These are phyloP conservation scores for Porogramme epimiltina DNA, from an alignment of 1,284 basidiomycete genomes.

Conservation along the genomic window DNA sequence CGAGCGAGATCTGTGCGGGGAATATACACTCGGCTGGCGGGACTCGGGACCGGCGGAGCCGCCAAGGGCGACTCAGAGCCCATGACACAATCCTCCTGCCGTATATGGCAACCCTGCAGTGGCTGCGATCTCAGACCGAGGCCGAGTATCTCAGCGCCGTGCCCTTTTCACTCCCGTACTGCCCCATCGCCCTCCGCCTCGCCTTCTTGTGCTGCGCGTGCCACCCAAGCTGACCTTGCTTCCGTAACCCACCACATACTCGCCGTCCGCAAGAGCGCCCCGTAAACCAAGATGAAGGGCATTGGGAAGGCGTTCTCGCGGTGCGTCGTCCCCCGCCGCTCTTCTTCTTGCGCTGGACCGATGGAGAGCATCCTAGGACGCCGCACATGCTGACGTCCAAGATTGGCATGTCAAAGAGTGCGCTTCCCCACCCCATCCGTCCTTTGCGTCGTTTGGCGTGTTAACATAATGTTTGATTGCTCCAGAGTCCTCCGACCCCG, in stretches of 20 bases:
- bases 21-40: too few relatives aligned
- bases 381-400: constrained; percentile 85
- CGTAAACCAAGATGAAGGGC: constrained; percentile 68
- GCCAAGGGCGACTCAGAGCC: constrained; percentile 4
- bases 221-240: too few relatives aligned
- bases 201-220: neutral
- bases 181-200: neutral
- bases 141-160: too few relatives aligned
- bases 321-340: constrained; percentile 39
- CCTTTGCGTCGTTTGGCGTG: neutral
- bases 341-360: neutral
- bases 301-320: constrained; percentile 78
- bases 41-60: too few relatives aligned
- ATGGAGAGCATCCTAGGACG: constrained; percentile 51
- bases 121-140: constrained; percentile 12
- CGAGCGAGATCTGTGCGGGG: too few relatives aligned
- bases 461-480: neutral
- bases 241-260: neutral
- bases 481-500: constrained; percentile 82
- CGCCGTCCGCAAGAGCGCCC: neutral
- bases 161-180: neutral
- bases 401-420: constrained; percentile 91
- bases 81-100: constrained; percentile 11
- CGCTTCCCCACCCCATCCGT: constrained; percentile 31
- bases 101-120: constrained; percentile 1